Percentiles rank a stretch among this genome's conserved stretches.
These are phyloP conservation scores for Corymbia citriodora DNA, from an alignment of 441 rosid genomes.

Conservation along the genomic window DNA sequence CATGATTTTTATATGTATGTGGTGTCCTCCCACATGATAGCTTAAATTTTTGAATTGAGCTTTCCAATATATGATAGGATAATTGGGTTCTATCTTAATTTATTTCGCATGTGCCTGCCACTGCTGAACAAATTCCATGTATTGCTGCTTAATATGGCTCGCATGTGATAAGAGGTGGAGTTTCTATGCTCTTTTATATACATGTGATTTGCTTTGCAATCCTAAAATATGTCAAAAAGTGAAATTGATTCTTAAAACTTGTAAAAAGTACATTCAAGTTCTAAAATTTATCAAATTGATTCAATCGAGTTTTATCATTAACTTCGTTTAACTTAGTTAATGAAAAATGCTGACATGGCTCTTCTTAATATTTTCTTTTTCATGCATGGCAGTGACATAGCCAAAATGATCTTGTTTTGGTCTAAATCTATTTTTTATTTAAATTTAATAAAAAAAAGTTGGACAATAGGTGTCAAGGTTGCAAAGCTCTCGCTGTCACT, in stretches of 20 bases:
- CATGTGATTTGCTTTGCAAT: neutral
- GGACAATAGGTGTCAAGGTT: fast-evolving
- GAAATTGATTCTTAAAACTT: too few relatives aligned
- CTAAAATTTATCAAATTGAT: too few relatives aligned
- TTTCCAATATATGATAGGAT: neutral
- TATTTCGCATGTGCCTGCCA: neutral
- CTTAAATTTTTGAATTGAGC: neutral
- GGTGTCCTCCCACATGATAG: neutral
- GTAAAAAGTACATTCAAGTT: too few relatives aligned
- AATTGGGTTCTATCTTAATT: neutral
- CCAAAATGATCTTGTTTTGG: fast-evolving
- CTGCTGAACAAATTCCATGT: neutral
- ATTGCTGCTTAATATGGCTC: neutral
- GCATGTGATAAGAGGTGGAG: neutral
- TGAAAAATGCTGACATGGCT: fast-evolving
- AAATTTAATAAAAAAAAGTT: too few relatives aligned
- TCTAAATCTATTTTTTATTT: too few relatives aligned
- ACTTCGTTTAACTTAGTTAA: neutral
- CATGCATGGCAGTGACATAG: neutral
- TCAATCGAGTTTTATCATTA: too few relatives aligned
- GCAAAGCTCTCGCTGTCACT: fast-evolving
- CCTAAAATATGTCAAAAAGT: too few relatives aligned
- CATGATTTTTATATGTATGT: neutral
- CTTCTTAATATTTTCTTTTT: too few relatives aligned
- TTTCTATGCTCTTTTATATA: neutral